Base-by-base conservation (phyloP, 371 early-diverging fungal genomes). In the Mucor racemosus region DNA sequence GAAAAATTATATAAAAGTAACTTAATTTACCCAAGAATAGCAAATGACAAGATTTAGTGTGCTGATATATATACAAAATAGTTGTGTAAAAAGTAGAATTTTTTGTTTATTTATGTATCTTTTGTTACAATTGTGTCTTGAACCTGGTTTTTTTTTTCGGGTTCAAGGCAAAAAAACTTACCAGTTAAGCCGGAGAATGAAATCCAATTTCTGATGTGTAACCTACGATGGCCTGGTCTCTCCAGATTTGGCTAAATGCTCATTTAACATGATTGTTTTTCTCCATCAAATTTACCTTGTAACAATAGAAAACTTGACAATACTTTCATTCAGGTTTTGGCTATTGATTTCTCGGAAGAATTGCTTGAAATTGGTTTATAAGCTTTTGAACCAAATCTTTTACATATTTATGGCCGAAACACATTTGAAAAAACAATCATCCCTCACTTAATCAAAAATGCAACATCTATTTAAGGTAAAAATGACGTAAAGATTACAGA, bases 401-500 rank as follows among this genome's bases (percentile, higher is more conserved):
- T 9, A 5, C 53, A 53, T 53, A 7, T 53, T 53, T 21, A 21
- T 26, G 5, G 26, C 31, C 26, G 53, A 50, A 17, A 44, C 44
- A 44, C 44, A n/a, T 44, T 44, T 44, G 42, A 8, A n/a, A 44
- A 50, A 50, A 11, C 4, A 21, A 50, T 19, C 26, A 53, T 53
- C 53, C 31, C 53, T 53, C 31, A 53, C 26, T 53, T 53, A 53
- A 21, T 53, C 53, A 53, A 10, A 53, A 53, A 53, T 53, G 53
- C 53, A 53, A 14, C 53, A 26, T 35, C 53, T 9, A 54, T 53
- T 38, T 40, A 31, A 17, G 63, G 62, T 17, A 54, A 62, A 62
- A 54, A 62, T 62, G 63, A 62, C 63, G 63, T 62, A 62, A 48
- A 17, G 15, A 62, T 50, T 62, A 62, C 62, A 38, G 46, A 38